Conservation (phyloP, 148 eudicot genomes). For the Amaranthus cruentus region DNA sequence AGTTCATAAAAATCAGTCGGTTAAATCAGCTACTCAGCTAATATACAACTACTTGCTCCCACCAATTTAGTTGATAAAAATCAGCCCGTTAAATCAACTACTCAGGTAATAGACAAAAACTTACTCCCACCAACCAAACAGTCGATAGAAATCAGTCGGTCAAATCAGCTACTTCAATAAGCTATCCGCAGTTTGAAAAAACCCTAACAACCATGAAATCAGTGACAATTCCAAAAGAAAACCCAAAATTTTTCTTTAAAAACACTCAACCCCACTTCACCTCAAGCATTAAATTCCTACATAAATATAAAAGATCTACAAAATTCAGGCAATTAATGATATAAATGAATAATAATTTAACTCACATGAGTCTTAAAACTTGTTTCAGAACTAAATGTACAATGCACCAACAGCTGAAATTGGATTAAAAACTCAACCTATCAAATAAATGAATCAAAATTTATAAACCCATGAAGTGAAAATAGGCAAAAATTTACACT, state of each 20-base stretch:
- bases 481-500: not conserved
- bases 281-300: slow-evolving; percentile 12
- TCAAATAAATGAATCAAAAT: not conserved
- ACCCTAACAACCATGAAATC: not conserved
- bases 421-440: slow-evolving; percentile 1
- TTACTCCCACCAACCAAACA: too few species aligned
- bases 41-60: too few species aligned
- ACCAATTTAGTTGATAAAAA: too few species aligned
- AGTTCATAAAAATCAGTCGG: too few species aligned
- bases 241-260: slow-evolving; percentile 11
- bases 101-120: too few species aligned
- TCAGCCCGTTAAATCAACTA: too few species aligned
- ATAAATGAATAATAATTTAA: slow-evolving; percentile 8
- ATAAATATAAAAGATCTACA: slow-evolving; percentile 5
- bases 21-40: too few species aligned
- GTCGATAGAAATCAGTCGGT: too few species aligned
- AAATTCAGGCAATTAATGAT: slow-evolving; percentile 6
- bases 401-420: not conserved
- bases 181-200: too few species aligned
- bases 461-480: not conserved
- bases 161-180: too few species aligned
- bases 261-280: slow-evolving; percentile 19
- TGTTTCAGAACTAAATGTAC: not conserved
- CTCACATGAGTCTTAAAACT: not conserved
- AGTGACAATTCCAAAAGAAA: slow-evolving; percentile 8